A percentile compares a stretch with the other conserved stretches of the same genome.
Evolutionary conservation across 148 eudicot species (phyloP).

Genomic region (Fagopyrum tataricum): DNA sequence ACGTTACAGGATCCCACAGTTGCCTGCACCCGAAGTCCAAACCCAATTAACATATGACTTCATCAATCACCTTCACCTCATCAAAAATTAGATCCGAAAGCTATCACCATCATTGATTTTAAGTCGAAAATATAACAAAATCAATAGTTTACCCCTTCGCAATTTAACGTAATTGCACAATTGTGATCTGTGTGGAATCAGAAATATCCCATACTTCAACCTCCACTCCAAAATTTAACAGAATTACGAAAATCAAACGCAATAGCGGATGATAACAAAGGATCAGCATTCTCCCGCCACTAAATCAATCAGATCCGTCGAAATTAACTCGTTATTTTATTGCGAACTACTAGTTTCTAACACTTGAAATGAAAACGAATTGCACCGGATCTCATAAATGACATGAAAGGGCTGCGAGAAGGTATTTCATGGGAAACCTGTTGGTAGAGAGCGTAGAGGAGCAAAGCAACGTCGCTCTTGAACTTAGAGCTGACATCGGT

Average conservation of each 20-base stretch:
- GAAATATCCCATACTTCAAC: neutral
- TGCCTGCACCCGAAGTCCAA: constrained; percentile 51
- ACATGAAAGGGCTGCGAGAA: neutral
- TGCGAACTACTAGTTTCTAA: neutral
- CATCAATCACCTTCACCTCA: constrained; percentile 6
- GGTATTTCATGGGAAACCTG: constrained; percentile 42
- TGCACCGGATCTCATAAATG: constrained; percentile 4
- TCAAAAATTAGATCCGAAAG: neutral
- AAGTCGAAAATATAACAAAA: neutral
- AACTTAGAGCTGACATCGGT: constrained; percentile 55
- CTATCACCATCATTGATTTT: neutral
- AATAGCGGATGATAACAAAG: neutral
- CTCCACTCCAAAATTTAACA: neutral
- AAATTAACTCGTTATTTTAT: neutral
- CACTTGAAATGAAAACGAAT: neutral
- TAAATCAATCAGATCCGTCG: neutral
- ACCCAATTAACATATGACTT: neutral
- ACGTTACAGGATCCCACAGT: constrained; percentile 78
- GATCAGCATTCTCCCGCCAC: neutral
- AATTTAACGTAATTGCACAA: neutral
- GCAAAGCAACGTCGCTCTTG: constrained; percentile 61
- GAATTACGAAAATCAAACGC: constrained; percentile 2
- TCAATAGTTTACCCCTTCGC: neutral
- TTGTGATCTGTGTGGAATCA: neutral
- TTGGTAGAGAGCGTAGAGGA: constrained; percentile 83